A percentile compares a stretch with the other conserved stretches of the same genome.
Conservation (phyloP, 2,329 filamentous ascomycete species). For the Drechmeria coniospora region DNA sequence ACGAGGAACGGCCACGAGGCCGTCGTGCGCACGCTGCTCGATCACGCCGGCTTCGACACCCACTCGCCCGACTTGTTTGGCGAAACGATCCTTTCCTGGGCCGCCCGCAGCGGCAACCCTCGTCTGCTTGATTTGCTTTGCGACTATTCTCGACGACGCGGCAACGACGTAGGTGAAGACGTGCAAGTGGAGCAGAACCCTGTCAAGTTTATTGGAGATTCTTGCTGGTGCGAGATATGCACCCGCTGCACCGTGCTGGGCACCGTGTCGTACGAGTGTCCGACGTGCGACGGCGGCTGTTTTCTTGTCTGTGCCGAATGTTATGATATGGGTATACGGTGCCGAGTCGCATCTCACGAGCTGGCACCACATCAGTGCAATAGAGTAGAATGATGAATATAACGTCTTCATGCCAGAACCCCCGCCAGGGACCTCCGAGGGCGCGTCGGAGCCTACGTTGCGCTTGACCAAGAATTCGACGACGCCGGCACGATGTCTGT, state of each 20-base stretch:
- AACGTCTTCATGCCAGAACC: neutral
- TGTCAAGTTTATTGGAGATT: neutral
- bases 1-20: constrained; percentile 3
- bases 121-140: neutral
- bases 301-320: constrained; percentile 6
- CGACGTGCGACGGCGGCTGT: constrained; percentile 4
- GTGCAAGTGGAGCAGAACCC: neutral
- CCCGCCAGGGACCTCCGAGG: neutral
- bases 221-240: constrained; percentile 6
- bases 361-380: constrained; percentile 2
- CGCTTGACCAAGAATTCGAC: no score
- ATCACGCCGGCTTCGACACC: neutral
- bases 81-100: constrained; percentile 3
- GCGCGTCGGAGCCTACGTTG: neutral
- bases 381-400: neutral
- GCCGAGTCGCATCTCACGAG: constrained; percentile 2
- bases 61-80: constrained; percentile 1
- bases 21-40: neutral
- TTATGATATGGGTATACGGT: constrained; percentile 1
- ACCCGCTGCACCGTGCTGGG: constrained; percentile 3
- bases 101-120: constrained; percentile 1
- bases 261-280: constrained; percentile 3
- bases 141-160: neutral
- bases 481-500: no score
- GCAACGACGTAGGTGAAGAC: neutral